phyloP scores from a whole-genome alignment of 2,329 filamentous ascomycete species.

The Lachnellula occidentalis region DNA sequence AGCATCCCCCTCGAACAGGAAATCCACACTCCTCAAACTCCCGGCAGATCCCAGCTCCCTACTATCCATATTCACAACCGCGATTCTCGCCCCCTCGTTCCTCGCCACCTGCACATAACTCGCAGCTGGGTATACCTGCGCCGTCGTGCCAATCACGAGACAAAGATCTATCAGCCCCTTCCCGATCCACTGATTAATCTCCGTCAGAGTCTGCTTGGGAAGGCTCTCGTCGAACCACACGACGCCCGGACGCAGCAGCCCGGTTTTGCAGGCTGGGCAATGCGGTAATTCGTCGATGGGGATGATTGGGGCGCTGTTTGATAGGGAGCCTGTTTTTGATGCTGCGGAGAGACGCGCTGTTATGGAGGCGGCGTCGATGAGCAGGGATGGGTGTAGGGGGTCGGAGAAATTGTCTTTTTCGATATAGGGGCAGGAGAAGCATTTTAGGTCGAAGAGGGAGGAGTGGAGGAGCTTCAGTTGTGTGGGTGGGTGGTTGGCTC shows the following conservation, averaged over 20 bases:
- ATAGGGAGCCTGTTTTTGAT: not conserved
- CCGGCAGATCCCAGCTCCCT: conserved; percentile 22
- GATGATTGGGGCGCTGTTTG: conserved; percentile 13
- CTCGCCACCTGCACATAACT: conserved; percentile 64
- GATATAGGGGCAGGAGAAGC: conserved; percentile 65
- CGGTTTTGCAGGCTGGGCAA: conserved; percentile 59
- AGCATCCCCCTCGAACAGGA: conserved; percentile 56
- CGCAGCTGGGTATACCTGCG: conserved; percentile 73
- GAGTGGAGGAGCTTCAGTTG: conserved; percentile 75
- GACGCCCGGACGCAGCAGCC: conserved; percentile 66
- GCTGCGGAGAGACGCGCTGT: conserved; percentile 31
- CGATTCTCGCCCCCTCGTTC: conserved; percentile 61
- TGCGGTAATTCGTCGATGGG: conserved; percentile 48
- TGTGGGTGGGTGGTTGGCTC: conserved; percentile 62
- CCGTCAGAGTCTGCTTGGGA: conserved; percentile 53
- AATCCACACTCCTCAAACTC: conserved; percentile 38
- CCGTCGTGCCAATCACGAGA: conserved; percentile 79
- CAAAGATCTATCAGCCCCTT: conserved; percentile 64
- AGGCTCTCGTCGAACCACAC: conserved; percentile 84
- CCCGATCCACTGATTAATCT: conserved; percentile 61
- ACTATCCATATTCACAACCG: conserved; percentile 63
- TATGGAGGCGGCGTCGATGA: conserved; percentile 38
- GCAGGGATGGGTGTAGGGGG: conserved; percentile 72
- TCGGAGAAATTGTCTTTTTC: conserved; percentile 66
- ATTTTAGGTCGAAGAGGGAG: conserved; percentile 77